Percentiles rank a stretch among this genome's conserved stretches.
These are phyloP conservation scores for Nicotiana paniculata DNA, from an alignment of 257 asterid genomes.

Conservation along the genomic window DNA sequence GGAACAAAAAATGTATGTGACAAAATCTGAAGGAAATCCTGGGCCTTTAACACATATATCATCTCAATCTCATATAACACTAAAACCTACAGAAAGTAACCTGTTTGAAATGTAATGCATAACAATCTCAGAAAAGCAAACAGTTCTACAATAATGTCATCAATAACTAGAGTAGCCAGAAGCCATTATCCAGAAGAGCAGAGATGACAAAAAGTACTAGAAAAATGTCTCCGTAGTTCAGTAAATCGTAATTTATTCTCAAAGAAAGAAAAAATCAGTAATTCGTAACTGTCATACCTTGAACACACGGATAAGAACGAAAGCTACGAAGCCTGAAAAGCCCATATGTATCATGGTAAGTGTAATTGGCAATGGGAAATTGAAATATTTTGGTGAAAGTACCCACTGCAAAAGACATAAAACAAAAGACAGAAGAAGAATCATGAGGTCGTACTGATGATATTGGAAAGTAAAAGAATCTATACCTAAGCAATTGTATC, in stretches of 20 bases:
- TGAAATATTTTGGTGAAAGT: constrained; percentile 95
- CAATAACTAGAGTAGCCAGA: background rate
- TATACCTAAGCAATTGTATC: background rate
- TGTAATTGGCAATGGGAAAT: constrained; percentile 88
- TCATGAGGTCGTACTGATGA: background rate
- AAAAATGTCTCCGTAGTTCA: background rate
- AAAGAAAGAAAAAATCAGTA: background rate
- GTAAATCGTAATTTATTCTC: background rate
- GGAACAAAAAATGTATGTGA: background rate
- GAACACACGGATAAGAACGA: constrained; percentile 76
- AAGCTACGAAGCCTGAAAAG: constrained; percentile 91
- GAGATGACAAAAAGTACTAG: background rate
- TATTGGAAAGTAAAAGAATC: background rate
- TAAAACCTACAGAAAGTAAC: background rate
- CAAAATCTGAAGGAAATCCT: background rate
- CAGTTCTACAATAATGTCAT: background rate
- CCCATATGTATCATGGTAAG: constrained; percentile 99
- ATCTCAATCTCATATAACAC: background rate
- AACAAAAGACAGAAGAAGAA: constrained; percentile 12
- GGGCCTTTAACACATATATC: background rate
- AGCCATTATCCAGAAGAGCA: background rate
- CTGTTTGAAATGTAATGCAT: background rate
- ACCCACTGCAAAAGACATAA: constrained; percentile 70
- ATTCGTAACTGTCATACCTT: constrained; percentile 47
- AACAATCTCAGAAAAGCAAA: background rate